Conservation (phyloP, 805 yeast genomes). For the Candida adriatica region DNA sequence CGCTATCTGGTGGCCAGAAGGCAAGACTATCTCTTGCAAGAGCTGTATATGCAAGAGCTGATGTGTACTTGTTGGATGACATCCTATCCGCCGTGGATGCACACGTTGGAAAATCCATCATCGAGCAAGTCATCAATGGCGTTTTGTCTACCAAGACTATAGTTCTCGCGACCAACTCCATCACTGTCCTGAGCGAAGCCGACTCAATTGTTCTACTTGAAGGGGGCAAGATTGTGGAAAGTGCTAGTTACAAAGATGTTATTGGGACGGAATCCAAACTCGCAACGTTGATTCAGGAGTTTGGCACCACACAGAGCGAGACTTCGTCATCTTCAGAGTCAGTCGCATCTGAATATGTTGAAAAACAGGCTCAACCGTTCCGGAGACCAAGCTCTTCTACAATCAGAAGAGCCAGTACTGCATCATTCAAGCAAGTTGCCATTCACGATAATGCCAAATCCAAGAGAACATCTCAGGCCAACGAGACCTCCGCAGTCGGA, state of each 20-base stretch:
- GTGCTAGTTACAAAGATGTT: constrained; percentile 51
- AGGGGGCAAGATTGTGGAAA: constrained; percentile 61
- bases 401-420: constrained; percentile 46
- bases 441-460: constrained; percentile 26
- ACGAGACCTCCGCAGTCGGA: constrained; percentile 52
- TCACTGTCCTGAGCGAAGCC: constrained; percentile 72
- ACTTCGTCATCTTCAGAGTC: constrained; percentile 8
- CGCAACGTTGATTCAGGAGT: constrained; percentile 49
- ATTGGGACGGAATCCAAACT: constrained; percentile 40
- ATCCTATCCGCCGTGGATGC: constrained; percentile 68
- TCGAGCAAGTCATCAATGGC: constrained; percentile 73
- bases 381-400: constrained; percentile 5
- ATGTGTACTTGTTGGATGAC: constrained; percentile 57
- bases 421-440: constrained; percentile 43
- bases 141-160: constrained; percentile 66
- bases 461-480: constrained; percentile 38
- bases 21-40: constrained; percentile 61
- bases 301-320: constrained; percentile 47
- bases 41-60: constrained; percentile 58
- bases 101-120: constrained; percentile 73
- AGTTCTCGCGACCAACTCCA: constrained; percentile 80
- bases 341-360: constrained; percentile 2
- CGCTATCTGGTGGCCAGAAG: constrained; percentile 58
- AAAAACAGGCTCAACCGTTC: constrained; percentile 1
- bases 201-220: constrained; percentile 60